Percentiles rank a stretch among this genome's conserved stretches.
Conservation (phyloP, 1,284 basidiomycete species). For the Cryptococcus wingfieldii region DNA sequence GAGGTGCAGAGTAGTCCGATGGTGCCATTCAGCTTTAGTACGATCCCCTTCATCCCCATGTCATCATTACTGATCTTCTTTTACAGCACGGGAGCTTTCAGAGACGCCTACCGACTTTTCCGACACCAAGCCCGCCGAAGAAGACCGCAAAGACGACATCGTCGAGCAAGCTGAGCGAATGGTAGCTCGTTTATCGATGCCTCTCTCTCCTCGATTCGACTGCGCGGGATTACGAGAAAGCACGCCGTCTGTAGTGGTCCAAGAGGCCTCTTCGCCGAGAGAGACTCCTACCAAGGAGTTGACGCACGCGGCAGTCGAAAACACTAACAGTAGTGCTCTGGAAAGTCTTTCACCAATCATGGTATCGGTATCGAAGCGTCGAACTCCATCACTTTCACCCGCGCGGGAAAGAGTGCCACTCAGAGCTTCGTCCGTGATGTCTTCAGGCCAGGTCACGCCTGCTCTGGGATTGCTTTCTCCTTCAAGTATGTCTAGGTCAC, state of each 20-base stretch:
- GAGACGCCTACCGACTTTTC: no score
- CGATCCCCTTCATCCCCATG: background rate
- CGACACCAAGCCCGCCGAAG: background rate
- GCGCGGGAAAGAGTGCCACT: no score
- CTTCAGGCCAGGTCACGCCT: no score
- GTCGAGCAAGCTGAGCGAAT: background rate
- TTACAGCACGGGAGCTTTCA: no score
- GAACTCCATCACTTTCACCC: no score
- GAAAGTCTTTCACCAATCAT: background rate
- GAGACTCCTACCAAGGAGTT: background rate
- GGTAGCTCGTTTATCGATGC: background rate
- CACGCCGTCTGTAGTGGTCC: background rate
- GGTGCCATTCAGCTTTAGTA: no score
- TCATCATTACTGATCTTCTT: slow-evolving; percentile 1
- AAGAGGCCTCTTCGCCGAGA: background rate
- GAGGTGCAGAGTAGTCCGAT: slow-evolving; percentile 3
- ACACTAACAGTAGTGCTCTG: background rate
- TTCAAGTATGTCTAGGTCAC: no score
- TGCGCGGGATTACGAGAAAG: background rate
- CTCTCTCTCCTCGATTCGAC: background rate
- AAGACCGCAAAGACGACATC: background rate
- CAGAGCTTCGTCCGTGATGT: no score
- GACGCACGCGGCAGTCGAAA: no score
- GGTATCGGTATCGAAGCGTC: background rate
- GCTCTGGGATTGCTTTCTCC: no score